Base-by-base conservation (phyloP, 441 rosid genomes). In the Corymbia calophylla region DNA sequence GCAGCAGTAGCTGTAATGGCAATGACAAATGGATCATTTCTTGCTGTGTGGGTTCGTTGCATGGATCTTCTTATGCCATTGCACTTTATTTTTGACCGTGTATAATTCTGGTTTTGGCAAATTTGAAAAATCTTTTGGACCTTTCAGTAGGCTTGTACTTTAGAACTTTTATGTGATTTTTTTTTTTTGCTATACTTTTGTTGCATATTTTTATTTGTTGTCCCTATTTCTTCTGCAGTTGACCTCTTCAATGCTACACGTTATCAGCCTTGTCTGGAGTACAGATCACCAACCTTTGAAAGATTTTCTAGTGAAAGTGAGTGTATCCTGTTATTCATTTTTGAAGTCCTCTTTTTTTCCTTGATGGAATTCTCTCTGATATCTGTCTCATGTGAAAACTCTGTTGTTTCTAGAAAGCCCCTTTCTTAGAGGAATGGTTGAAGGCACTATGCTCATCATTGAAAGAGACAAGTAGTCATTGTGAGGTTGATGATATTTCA, bases 401-500 rank as follows among this genome's bases (percentile, higher is more conserved):
- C 39, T 92, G 53, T 91, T 87, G 81, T 64, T 58, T 87, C 87
- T 92, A 97, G 99, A 98, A 96, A 95, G 94, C 97, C 39, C 64
- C 92, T 49, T 95, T 94, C 92, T 93, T 98, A 64, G 99, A 97
- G 94, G 97, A 95, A 88, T 98, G 99, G 98, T 94, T 96, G 90
- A 95, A 95, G 94, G 89, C 70, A 92, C 91, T 97, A 86, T 94
- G 94, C 93, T 92, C 91, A 39, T 94, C 97, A 54, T 18, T 97
- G 58, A 93, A 89, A 87, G 94, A 92, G 91, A 66, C 94, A 56
- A 91, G 90, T 48, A 44, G 87, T 31, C 88, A 87, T 80, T 31
- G 91, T 29, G 94, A 90, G 87, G 88, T 66, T 86, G 94, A 92
- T 87, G 89, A 88, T 82, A 87, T 86, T 86, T 90, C 92, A 19